Conservation (phyloP, 139 green algal species). For the Parachlorella kessleri region DNA sequence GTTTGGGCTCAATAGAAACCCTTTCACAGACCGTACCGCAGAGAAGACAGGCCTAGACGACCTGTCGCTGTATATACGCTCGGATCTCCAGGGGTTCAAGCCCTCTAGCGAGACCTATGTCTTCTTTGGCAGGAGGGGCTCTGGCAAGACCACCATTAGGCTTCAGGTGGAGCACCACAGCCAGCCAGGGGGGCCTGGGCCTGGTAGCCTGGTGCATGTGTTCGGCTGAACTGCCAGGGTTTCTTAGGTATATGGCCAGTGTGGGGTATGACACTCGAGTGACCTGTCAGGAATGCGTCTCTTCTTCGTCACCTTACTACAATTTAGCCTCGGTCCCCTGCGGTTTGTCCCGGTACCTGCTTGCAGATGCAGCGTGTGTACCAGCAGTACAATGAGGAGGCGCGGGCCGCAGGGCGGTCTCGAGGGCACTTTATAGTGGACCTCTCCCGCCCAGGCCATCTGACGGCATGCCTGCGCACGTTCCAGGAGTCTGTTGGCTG, state of each 20-base stretch:
- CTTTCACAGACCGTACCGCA: slow-evolving; percentile 79
- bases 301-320: no score
- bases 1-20: slow-evolving; percentile 31
- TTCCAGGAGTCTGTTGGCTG: slow-evolving; percentile 70
- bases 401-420: slow-evolving; percentile 36
- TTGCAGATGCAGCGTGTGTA: slow-evolving; percentile 82
- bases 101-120: slow-evolving; percentile 83
- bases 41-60: slow-evolving; percentile 80
- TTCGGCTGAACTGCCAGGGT: no score
- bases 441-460: slow-evolving; percentile 73
- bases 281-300: no score
- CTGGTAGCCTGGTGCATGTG: no score
- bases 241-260: no score
- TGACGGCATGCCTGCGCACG: slow-evolving; percentile 80
- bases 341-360: no score
- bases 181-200: no score
- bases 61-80: slow-evolving; percentile 73
- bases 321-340: no score
- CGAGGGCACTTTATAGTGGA: slow-evolving; percentile 84
- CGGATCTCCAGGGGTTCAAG: slow-evolving; percentile 75
- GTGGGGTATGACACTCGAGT: no score
- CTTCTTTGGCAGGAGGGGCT: slow-evolving; percentile 68
- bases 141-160: slow-evolving; percentile 91
- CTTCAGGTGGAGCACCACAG: slow-evolving; percentile 75
- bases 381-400: slow-evolving; percentile 61